Conservation (phyloP, 2,329 filamentous ascomycete species). For the Fusarium sp. region DNA sequence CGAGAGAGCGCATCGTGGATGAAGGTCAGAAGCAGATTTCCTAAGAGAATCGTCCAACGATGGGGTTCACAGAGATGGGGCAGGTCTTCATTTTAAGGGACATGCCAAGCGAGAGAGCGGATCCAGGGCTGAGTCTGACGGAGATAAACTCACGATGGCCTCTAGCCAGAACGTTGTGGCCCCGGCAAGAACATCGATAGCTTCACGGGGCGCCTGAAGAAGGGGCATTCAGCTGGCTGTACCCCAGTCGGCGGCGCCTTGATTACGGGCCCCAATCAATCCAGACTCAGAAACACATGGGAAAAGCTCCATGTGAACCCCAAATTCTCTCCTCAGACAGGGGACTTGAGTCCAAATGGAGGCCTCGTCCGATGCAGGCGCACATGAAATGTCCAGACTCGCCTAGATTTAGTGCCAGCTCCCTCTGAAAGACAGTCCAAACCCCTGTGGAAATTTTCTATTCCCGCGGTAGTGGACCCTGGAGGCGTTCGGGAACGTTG, state of each 20-base stretch:
- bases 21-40: neutral
- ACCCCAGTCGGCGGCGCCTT: neutral
- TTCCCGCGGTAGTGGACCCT: neutral
- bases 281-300: neutral
- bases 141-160: neutral
- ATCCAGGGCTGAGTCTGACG: neutral
- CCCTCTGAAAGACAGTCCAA: neutral
- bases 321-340: neutral
- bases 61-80: neutral
- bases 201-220: neutral
- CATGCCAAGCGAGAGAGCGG: neutral
- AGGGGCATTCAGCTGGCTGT: neutral
- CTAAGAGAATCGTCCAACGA: neutral
- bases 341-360: neutral
- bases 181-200: neutral
- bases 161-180: neutral
- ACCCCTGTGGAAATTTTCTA: neutral
- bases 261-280: neutral
- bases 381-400: neutral
- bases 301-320: neutral
- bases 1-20: constrained; percentile 15
- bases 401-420: neutral
- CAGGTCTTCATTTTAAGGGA: neutral
- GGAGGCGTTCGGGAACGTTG: neutral
- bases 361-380: neutral